These are phyloP conservation scores for Chalciporus pseudorubinellus DNA, from an alignment of 768 basidiomycete genomes.

Conservation along the genomic window DNA sequence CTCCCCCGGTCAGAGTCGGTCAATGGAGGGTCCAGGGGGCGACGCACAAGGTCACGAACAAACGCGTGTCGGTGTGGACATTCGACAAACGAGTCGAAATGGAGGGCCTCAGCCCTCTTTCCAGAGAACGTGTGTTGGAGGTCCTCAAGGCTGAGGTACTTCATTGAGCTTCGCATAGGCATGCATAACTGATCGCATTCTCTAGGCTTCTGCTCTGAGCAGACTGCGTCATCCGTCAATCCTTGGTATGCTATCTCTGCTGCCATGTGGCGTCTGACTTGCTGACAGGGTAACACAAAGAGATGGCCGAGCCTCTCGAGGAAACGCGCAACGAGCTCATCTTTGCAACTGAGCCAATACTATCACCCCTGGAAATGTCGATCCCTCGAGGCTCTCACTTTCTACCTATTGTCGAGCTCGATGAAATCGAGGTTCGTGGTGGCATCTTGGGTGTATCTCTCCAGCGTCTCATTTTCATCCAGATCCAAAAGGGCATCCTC, in stretches of 20 bases:
- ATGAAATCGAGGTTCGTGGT: slow-evolving; percentile 85
- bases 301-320: slow-evolving; percentile 97
- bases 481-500: slow-evolving; percentile 96
- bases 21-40: slow-evolving; percentile 89
- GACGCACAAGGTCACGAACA: slow-evolving; percentile 83
- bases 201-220: slow-evolving; percentile 77
- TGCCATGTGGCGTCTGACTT: not conserved
- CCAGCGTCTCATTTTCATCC: slow-evolving; percentile 6
- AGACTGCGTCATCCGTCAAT: slow-evolving; percentile 91
- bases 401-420: slow-evolving; percentile 71
- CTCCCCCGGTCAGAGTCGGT: slow-evolving; percentile 64
- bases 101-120: slow-evolving; percentile 62
- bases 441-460: not conserved
- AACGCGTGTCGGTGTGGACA: slow-evolving; percentile 90
- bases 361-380: slow-evolving; percentile 77
- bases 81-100: slow-evolving; percentile 83
- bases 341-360: slow-evolving; percentile 90
- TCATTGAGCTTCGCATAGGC: slow-evolving; percentile 16
- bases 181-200: slow-evolving; percentile 7
- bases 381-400: slow-evolving; percentile 62
- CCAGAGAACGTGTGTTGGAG: slow-evolving; percentile 75
- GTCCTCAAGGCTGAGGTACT: slow-evolving; percentile 87
- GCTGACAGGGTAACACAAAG: slow-evolving; percentile 38
- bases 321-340: slow-evolving; percentile 86
- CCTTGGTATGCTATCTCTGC: slow-evolving; percentile 52